phyloP scores from a whole-genome alignment of 2,329 filamentous ascomycete genomes.

The Tympanopsis confertula region DNA sequence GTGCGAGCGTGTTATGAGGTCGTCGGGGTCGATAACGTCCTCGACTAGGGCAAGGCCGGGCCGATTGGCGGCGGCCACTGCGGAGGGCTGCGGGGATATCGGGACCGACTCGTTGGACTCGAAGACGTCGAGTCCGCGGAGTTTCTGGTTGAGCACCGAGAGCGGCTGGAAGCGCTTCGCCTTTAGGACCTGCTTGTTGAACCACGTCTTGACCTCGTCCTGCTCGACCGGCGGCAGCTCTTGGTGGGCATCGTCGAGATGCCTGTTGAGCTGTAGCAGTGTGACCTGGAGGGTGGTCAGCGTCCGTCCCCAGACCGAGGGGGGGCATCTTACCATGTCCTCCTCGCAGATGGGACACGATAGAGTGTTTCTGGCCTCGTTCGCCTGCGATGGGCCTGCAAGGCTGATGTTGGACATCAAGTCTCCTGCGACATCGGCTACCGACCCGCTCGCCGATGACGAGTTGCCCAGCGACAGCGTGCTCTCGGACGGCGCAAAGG shows the following conservation, averaged over 20 bases:
- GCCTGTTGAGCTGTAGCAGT: slow-evolving; percentile 77
- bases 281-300: slow-evolving; percentile 52
- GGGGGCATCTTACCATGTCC: slow-evolving; percentile 64
- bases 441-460: slow-evolving; percentile 41
- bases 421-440: slow-evolving; percentile 65
- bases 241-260: slow-evolving; percentile 74
- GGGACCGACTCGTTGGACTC: slow-evolving; percentile 68
- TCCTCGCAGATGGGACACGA: slow-evolving; percentile 97
- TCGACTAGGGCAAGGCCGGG: slow-evolving; percentile 24
- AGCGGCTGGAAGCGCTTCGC: slow-evolving; percentile 88
- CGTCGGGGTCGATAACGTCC: slow-evolving; percentile 62
- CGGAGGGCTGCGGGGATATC: slow-evolving; percentile 16
- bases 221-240: slow-evolving; percentile 81
- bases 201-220: slow-evolving; percentile 94
- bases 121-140: slow-evolving; percentile 85
- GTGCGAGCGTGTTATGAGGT: slow-evolving; percentile 75
- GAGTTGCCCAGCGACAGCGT: slow-evolving; percentile 54
- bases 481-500: slow-evolving; percentile 50
- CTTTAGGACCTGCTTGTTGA: slow-evolving; percentile 86
- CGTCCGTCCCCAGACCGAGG: slow-evolving; percentile 9
- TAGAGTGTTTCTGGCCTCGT: slow-evolving; percentile 53
- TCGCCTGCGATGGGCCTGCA: slow-evolving; percentile 37
- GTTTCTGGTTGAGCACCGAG: slow-evolving; percentile 82
- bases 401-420: slow-evolving; percentile 72
- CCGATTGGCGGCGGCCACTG: slow-evolving; percentile 5